Evolutionary conservation across 495 filamentous ascomycete species (phyloP).

Genomic region (Xylaria grammica): DNA sequence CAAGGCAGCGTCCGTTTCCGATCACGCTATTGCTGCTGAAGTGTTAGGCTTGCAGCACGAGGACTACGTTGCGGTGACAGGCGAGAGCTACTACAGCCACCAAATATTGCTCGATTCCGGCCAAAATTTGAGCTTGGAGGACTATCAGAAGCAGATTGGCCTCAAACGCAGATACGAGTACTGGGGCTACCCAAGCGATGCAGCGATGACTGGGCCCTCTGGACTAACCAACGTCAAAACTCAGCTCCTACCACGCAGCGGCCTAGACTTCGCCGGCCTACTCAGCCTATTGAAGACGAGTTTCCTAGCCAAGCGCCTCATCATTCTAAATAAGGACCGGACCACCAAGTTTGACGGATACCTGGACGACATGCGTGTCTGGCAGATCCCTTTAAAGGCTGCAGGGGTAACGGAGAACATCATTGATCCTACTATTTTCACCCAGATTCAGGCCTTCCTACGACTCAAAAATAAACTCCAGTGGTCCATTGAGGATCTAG

Average conservation of each 20-base stretch:
- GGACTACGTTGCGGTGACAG: too few species aligned
- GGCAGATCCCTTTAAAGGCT: not conserved
- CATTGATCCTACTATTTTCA: not conserved
- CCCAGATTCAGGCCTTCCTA: not conserved
- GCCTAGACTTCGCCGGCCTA: slow-evolving; percentile 30
- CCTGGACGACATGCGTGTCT: not conserved
- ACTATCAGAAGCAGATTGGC: slow-evolving; percentile 21
- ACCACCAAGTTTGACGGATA: slow-evolving; percentile 5
- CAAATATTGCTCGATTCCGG: not conserved
- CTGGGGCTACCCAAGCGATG: slow-evolving; percentile 20
- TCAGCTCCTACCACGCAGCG: slow-evolving; percentile 33
- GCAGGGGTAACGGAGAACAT: not conserved
- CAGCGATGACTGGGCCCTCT: not conserved
- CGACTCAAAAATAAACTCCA: not conserved
- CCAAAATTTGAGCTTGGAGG: too few species aligned
- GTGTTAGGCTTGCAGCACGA: too few species aligned
- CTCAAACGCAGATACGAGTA: slow-evolving; percentile 5
- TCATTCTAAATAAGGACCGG: slow-evolving; percentile 25
- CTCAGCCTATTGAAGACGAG: slow-evolving; percentile 14
- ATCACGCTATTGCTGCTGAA: too few species aligned
- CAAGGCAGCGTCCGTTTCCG: not conserved
- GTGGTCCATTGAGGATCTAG: not conserved
- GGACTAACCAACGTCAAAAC: slow-evolving; percentile 30
- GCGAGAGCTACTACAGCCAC: not conserved
- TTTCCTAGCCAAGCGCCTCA: slow-evolving; percentile 19